Conservation (phyloP, 225 moss, liverwort and hornwort genomes). For the Anthoceros angustus region DNA sequence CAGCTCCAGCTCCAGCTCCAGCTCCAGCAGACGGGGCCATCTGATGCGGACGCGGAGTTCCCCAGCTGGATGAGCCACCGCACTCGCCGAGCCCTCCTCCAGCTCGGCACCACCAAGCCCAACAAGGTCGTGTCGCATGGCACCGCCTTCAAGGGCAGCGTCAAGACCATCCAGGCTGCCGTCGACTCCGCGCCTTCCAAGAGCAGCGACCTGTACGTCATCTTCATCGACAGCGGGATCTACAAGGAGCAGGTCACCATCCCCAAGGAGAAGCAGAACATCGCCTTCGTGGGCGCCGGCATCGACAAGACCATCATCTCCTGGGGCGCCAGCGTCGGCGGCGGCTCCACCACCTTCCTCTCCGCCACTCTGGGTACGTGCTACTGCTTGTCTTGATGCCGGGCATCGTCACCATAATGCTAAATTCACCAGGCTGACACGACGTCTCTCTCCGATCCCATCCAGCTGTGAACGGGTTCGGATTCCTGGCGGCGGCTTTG, state of each 20-base stretch:
- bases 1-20: too few species aligned
- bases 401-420: too few species aligned
- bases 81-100: background rate
- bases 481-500: slow-evolving; percentile 4
- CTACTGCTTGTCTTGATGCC: background rate
- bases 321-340: background rate
- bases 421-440: too few species aligned
- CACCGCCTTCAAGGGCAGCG: background rate
- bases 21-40: too few species aligned
- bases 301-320: background rate
- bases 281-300: background rate
- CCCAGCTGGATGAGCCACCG: background rate
- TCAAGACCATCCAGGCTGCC: background rate
- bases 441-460: background rate
- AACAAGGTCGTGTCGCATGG: slow-evolving; percentile 3
- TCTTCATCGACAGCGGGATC: background rate
- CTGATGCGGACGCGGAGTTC: background rate
- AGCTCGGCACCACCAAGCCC: background rate
- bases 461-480: background rate
- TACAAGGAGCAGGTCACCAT: slow-evolving; percentile 4
- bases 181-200: background rate
- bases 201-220: background rate
- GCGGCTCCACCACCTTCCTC: slow-evolving; percentile 3
- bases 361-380: background rate
- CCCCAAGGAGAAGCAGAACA: slow-evolving; percentile 1